Evolutionary conservation across 2,329 filamentous ascomycete genomes (phyloP).

Genomic region (Fusarium robinianum): DNA sequence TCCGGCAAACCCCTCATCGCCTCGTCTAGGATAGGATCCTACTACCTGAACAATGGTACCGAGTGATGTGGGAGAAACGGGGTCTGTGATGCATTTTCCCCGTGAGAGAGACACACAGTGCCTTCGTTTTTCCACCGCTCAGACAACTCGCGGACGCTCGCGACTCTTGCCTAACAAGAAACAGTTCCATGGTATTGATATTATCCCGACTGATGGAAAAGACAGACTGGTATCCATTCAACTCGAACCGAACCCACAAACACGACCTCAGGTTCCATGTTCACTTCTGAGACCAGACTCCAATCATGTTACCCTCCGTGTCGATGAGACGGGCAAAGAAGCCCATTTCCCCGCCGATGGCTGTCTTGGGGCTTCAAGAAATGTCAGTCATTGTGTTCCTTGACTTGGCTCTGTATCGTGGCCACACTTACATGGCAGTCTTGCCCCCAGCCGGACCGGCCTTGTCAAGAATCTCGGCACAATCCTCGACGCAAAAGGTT

Average conservation of each 20-base stretch:
- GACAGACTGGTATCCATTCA: slow-evolving; percentile 1
- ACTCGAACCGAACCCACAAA: slow-evolving; percentile 1
- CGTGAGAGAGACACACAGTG: no score
- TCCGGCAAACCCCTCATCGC: no score
- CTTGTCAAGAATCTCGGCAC: slow-evolving; percentile 39
- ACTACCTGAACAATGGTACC: no score
- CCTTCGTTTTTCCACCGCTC: no score
- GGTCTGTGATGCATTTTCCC: no score
- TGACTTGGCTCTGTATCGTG: not conserved
- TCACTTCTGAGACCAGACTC: slow-evolving; percentile 42
- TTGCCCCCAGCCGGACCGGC: slow-evolving; percentile 41
- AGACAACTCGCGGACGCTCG: no score
- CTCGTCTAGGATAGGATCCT: no score
- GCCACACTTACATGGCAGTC: slow-evolving; percentile 41
- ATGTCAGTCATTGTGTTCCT: slow-evolving; percentile 7
- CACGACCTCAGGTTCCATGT: slow-evolving; percentile 2
- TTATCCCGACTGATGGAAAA: no score
- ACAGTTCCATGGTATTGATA: not conserved
- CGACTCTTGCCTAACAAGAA: not conserved
- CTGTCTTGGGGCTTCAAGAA: slow-evolving; percentile 42
- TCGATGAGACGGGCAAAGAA: slow-evolving; percentile 45
- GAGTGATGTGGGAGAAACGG: no score
- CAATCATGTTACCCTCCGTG: slow-evolving; percentile 46
- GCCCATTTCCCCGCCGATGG: slow-evolving; percentile 42
- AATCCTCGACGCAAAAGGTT: slow-evolving; percentile 42